Conservation (phyloP, 2,329 filamentous ascomycete species). For the Westerdykella sp. region DNA sequence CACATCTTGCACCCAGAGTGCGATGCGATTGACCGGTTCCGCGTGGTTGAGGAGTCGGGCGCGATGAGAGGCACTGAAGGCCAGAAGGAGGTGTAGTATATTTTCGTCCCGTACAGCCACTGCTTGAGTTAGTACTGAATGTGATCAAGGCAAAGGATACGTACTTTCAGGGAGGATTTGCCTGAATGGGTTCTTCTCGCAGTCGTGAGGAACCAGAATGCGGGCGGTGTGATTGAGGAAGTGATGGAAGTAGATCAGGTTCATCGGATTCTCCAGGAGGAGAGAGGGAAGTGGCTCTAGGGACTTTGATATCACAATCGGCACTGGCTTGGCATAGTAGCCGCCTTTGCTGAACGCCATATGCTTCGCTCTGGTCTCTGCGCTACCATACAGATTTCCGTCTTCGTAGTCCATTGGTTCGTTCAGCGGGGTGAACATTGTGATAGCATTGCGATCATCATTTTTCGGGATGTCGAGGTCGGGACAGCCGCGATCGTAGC, state of each 20-base stretch:
- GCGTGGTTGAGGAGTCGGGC: conserved; percentile 66
- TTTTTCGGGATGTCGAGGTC: conserved; percentile 67
- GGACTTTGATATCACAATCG: conserved; percentile 55
- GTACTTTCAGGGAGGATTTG: conserved; percentile 57
- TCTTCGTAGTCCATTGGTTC: conserved; percentile 22
- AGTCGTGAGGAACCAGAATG: conserved; percentile 57
- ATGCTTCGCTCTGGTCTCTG: conserved; percentile 39
- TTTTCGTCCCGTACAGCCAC: conserved; percentile 65
- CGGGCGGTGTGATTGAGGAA: conserved; percentile 76
- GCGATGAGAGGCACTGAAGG: conserved; percentile 79
- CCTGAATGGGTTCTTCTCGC: conserved; percentile 55
- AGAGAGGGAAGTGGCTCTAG: conserved; percentile 52
- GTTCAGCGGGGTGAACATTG: conserved; percentile 29
- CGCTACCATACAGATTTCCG: conserved; percentile 31
- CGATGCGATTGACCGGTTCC: conserved; percentile 71
- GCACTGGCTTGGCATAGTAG: conserved; percentile 65
- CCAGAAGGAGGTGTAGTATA: conserved; percentile 68
- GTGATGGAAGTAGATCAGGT: conserved; percentile 67
- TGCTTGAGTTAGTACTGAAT: conserved; percentile 35
- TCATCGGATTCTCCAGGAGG: conserved; percentile 68
- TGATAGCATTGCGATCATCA: conserved; percentile 63
- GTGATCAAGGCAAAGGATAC: conserved; percentile 20
- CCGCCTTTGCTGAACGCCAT: conserved; percentile 54
- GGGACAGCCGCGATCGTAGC: conserved; percentile 62
- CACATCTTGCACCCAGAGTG: conserved; percentile 73